Evolutionary conservation across 164 flowering plant species (phyloP).

Genomic region (Annona squamosa): DNA sequence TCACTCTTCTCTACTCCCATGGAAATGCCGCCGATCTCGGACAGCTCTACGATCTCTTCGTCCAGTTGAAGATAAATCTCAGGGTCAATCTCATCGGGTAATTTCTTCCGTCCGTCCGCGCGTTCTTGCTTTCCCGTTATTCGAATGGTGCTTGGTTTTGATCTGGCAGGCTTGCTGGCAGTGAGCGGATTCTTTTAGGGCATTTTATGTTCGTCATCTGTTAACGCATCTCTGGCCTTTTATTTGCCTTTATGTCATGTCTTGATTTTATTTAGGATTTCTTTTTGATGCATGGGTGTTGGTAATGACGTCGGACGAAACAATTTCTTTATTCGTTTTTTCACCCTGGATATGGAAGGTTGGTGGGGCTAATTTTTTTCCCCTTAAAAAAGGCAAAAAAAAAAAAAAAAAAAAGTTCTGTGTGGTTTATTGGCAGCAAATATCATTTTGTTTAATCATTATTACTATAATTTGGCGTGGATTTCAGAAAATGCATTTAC

Average conservation of each 20-base stretch:
- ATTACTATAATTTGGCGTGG: too few relatives aligned
- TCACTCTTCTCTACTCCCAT: slow-evolving; percentile 87
- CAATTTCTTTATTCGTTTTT: too few relatives aligned
- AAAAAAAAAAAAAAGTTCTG: too few relatives aligned
- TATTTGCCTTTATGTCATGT: background rate
- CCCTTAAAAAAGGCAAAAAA: too few relatives aligned
- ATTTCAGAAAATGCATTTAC: too few relatives aligned
- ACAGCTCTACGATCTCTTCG: slow-evolving; percentile 86
- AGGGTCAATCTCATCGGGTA: slow-evolving; percentile 93
- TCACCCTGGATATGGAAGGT: too few relatives aligned
- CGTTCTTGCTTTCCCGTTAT: background rate
- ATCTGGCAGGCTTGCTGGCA: background rate
- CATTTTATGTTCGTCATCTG: slow-evolving; percentile 2
- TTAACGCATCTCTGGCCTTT: too few relatives aligned
- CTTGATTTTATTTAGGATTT: slow-evolving; percentile 3
- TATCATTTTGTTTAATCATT: too few relatives aligned
- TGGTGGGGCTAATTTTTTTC: too few relatives aligned
- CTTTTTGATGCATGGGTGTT: background rate
- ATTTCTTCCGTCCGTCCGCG: slow-evolving; percentile 8
- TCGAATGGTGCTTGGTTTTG: background rate
- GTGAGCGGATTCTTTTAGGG: background rate
- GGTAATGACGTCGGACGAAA: background rate
- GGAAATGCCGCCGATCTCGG: slow-evolving; percentile 98
- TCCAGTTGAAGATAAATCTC: slow-evolving; percentile 88
- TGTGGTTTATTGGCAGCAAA: too few relatives aligned